A percentile compares a stretch with the other conserved stretches of the same genome.
Conservation (phyloP, 23 red algal genomes). For the Gracilaria caudata region DNA sequence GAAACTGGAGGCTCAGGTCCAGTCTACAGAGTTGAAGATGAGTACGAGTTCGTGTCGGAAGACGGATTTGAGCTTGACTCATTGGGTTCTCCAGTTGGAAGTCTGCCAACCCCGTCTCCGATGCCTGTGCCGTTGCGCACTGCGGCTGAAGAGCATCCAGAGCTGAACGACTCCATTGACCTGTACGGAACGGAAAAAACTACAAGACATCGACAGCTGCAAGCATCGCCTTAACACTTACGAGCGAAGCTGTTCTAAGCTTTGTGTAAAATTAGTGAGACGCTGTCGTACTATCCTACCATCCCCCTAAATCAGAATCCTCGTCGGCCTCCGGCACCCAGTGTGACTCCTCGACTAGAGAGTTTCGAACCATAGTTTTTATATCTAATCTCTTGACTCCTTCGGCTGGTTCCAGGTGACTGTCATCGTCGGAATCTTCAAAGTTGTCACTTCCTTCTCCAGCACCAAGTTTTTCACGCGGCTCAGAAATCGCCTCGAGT, state of each 20-base stretch:
- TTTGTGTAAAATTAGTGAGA: slow-evolving; percentile 38
- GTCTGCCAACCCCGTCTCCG: slow-evolving; percentile 45
- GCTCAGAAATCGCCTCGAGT: neutral
- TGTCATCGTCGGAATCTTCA: slow-evolving; percentile 61
- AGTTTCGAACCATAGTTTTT: slow-evolving; percentile 41
- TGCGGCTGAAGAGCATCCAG: neutral
- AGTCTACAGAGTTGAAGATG: slow-evolving; percentile 68
- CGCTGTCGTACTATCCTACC: neutral
- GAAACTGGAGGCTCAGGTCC: slow-evolving; percentile 54
- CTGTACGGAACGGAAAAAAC: slow-evolving; percentile 27
- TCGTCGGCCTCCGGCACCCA: neutral
- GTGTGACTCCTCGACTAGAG: slow-evolving; percentile 15
- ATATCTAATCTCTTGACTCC: slow-evolving; percentile 47
- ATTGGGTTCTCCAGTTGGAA: slow-evolving; percentile 58
- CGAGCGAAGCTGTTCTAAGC: neutral
- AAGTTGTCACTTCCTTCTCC: neutral
- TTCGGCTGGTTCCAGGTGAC: slow-evolving; percentile 40
- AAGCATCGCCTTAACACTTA: neutral
- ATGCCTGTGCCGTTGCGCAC: neutral
- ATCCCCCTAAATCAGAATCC: slow-evolving; percentile 12
- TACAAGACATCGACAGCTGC: neutral
- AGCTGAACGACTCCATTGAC: slow-evolving; percentile 49
- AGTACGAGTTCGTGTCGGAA: slow-evolving; percentile 35
- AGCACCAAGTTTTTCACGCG: neutral
- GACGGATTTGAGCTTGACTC: slow-evolving; percentile 58